Conservation (phyloP, 73 alveolate species). For the Paramecium pentaurelia region DNA sequence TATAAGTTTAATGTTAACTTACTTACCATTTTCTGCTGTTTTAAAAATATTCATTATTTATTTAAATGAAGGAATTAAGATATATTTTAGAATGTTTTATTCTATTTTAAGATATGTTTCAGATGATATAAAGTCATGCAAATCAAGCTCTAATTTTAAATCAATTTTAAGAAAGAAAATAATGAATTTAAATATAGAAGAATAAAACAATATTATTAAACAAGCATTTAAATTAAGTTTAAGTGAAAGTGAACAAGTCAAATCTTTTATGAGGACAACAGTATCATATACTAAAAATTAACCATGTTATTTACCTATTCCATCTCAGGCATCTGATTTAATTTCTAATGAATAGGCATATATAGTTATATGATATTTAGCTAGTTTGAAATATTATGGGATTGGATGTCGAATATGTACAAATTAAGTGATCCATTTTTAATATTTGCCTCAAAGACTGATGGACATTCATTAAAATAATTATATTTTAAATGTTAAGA, state of each 20-base stretch:
- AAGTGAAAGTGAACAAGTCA: background rate
- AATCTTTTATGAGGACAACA: background rate
- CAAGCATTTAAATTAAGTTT: slow-evolving; percentile 44
- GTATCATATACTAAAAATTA: background rate
- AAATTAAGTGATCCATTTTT: slow-evolving; percentile 44
- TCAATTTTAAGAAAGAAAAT: background rate
- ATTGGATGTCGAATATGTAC: slow-evolving; percentile 42
- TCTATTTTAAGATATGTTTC: slow-evolving; percentile 23
- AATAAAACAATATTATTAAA: background rate
- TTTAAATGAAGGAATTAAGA: slow-evolving; percentile 57
- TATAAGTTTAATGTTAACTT: slow-evolving; percentile 47
- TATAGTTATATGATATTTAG: slow-evolving; percentile 2
- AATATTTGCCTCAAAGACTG: slow-evolving; percentile 28
- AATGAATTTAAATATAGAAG: background rate
- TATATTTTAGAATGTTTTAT: slow-evolving; percentile 57
- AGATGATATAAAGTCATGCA: background rate
- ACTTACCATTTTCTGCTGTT: slow-evolving; percentile 35
- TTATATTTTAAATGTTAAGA: slow-evolving; percentile 34
- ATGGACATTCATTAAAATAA: slow-evolving; percentile 52
- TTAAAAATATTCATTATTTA: slow-evolving; percentile 47
- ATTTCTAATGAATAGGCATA: slow-evolving; percentile 48
- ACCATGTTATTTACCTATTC: slow-evolving; percentile 53
- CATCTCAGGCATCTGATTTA: slow-evolving; percentile 33
- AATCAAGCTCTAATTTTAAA: background rate
- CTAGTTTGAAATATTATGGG: slow-evolving; percentile 63